phyloP scores from a whole-genome alignment of 495 filamentous ascomycete species.

The Hyphodiscus hymeniophilus region DNA sequence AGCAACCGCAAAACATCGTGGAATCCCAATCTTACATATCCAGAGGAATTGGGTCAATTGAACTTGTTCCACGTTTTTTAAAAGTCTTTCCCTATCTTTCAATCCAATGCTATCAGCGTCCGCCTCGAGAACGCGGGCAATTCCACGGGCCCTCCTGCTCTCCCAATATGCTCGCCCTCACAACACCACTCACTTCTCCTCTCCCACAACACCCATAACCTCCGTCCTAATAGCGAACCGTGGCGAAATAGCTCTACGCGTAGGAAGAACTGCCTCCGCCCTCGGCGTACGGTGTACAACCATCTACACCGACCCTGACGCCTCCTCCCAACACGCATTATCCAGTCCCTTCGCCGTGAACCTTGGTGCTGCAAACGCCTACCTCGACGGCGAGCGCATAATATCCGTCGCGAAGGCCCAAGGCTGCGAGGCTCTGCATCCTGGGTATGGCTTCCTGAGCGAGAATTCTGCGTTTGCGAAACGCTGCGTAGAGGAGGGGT shows the following conservation, averaged over 20 bases:
- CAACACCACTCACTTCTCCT: constrained; percentile 6
- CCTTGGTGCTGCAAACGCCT: constrained; percentile 70
- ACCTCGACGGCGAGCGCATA: constrained; percentile 89
- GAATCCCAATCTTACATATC: no score
- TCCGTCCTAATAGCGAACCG: constrained; percentile 94
- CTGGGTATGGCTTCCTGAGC: constrained; percentile 94
- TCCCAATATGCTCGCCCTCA: constrained; percentile 7
- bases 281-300: constrained; percentile 92
- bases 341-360: constrained; percentile 76
- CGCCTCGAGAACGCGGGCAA: constrained; percentile 17
- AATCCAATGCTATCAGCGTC: constrained; percentile 14
- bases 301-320: constrained; percentile 90
- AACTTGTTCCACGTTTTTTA: no score
- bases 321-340: constrained; percentile 77
- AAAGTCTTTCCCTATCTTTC: no score
- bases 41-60: no score
- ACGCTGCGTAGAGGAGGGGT: constrained; percentile 80
- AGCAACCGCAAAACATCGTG: no score
- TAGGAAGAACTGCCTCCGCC: constrained; percentile 74
- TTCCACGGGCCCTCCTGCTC: constrained; percentile 12
- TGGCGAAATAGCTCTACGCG: constrained; percentile 93
- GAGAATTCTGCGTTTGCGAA: constrained; percentile 90
- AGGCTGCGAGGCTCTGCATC: constrained; percentile 85
- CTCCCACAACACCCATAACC: constrained; percentile 46
- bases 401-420: constrained; percentile 77